These are phyloP conservation scores for Exsudoporus frostii DNA, from an alignment of 768 basidiomycete species.

Conservation along the genomic window DNA sequence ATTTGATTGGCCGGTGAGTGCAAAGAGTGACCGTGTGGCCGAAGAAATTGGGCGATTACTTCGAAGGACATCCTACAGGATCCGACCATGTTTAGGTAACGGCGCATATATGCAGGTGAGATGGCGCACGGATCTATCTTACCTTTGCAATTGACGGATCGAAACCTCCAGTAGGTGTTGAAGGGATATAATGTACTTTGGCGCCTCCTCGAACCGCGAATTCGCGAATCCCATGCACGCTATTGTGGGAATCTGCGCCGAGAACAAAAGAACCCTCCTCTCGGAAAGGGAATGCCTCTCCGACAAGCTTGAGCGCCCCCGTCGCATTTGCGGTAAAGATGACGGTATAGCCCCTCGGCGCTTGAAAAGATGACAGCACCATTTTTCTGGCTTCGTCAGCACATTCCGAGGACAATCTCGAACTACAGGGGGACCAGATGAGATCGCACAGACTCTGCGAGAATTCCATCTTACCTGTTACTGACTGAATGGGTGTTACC, in stretches of 20 bases:
- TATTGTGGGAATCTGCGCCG: conserved; percentile 78
- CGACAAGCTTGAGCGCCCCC: conserved; percentile 76
- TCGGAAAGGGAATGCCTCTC: conserved; percentile 74
- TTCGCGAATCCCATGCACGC: conserved; percentile 77
- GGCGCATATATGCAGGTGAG: conserved; percentile 18
- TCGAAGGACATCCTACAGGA: conserved; percentile 51
- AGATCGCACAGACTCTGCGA: neutral
- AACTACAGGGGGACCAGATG: conserved; percentile 40
- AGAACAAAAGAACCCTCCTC: conserved; percentile 61
- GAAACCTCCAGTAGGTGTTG: conserved; percentile 63
- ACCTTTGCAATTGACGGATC: conserved; percentile 60
- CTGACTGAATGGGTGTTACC: conserved; percentile 86
- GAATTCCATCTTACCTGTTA: conserved; percentile 51
- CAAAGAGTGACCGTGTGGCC: conserved; percentile 56
- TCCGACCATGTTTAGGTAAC: conserved; percentile 3
- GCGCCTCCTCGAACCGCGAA: conserved; percentile 59
- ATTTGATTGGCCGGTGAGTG: conserved; percentile 79
- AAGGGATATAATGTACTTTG: conserved; percentile 59
- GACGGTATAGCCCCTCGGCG: conserved; percentile 73
- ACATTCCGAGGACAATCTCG: conserved; percentile 62
- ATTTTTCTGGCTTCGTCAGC: conserved; percentile 68
- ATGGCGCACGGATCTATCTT: conserved; percentile 8
- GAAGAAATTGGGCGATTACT: conserved; percentile 43
- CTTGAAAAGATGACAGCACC: conserved; percentile 74
- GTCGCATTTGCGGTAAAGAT: conserved; percentile 81